A percentile compares a stretch with the other conserved stretches of the same genome.
phyloP scores from a whole-genome alignment of 1,284 basidiomycete genomes.

The Ceratobasidium sp. region DNA sequence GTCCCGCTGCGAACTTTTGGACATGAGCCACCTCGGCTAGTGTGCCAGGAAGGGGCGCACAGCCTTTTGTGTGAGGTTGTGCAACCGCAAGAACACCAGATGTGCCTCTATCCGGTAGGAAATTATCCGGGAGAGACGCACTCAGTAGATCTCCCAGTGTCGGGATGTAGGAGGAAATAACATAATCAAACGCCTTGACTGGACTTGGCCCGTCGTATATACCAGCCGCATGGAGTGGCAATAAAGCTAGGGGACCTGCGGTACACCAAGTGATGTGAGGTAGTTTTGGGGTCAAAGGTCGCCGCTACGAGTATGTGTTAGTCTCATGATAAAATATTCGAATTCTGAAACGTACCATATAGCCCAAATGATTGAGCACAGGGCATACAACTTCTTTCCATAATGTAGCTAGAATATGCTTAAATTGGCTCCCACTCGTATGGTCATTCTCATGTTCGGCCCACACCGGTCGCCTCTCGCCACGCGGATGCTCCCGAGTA shows the following conservation, averaged over 20 bases:
- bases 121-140: constrained; percentile 32
- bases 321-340: neutral
- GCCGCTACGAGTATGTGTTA: constrained; percentile 8
- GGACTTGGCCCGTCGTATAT: constrained; percentile 4
- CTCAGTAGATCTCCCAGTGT: constrained; percentile 40
- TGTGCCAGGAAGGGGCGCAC: neutral
- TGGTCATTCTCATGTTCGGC: too few relatives aligned
- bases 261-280: constrained; percentile 49
- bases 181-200: constrained; percentile 47
- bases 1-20: too few relatives aligned
- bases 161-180: constrained; percentile 52
- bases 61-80: neutral
- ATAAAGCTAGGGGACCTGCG: constrained; percentile 47
- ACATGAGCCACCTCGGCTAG: neutral
- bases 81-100: neutral
- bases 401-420: constrained; percentile 2
- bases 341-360: neutral
- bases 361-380: constrained; percentile 24
- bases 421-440: neutral
- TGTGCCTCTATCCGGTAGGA: neutral
- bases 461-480: neutral
- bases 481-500: neutral
- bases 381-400: constrained; percentile 31
- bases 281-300: neutral
- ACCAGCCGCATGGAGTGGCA: constrained; percentile 53